Evolutionary conservation across 2,329 filamentous ascomycete species (phyloP).

Genomic region (Cladosporium sp.): DNA sequence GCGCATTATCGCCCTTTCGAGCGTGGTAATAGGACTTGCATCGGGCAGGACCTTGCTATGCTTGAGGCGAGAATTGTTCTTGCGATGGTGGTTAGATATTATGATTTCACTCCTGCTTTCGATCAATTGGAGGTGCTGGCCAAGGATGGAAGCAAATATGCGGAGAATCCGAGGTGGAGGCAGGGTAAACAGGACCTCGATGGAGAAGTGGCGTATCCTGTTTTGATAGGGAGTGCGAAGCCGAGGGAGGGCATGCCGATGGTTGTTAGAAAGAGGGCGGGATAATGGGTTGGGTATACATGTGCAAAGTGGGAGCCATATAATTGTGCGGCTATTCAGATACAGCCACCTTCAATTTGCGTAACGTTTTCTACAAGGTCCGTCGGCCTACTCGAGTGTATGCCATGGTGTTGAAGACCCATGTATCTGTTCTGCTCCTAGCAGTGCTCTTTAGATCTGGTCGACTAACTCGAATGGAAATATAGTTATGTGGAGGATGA

Average conservation of each 20-base stretch:
- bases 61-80: constrained; percentile 48
- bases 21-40: constrained; percentile 49
- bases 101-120: constrained; percentile 43
- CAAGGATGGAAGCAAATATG: constrained; percentile 31
- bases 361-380: too few species aligned
- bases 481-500: too few species aligned
- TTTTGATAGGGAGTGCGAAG: constrained; percentile 26
- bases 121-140: constrained; percentile 27
- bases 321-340: too few species aligned
- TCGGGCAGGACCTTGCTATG: constrained; percentile 52
- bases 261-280: constrained; percentile 9
- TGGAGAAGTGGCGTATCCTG: constrained; percentile 28
- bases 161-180: constrained; percentile 19
- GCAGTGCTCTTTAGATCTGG: too few species aligned
- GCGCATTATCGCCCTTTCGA: constrained; percentile 53
- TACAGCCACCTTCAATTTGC: too few species aligned
- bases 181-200: constrained; percentile 23
- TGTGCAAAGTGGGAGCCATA: too few species aligned
- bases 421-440: too few species aligned
- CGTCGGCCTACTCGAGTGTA: too few species aligned
- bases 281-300: too few species aligned
- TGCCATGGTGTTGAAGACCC: too few species aligned
- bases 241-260: constrained; percentile 30
- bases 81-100: constrained; percentile 44
- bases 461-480: too few species aligned